Evolutionary conservation across 441 rosid species (phyloP), one percentile per base, ranked within the genome.

Genomic region (Adansonia grandidieri): DNA sequence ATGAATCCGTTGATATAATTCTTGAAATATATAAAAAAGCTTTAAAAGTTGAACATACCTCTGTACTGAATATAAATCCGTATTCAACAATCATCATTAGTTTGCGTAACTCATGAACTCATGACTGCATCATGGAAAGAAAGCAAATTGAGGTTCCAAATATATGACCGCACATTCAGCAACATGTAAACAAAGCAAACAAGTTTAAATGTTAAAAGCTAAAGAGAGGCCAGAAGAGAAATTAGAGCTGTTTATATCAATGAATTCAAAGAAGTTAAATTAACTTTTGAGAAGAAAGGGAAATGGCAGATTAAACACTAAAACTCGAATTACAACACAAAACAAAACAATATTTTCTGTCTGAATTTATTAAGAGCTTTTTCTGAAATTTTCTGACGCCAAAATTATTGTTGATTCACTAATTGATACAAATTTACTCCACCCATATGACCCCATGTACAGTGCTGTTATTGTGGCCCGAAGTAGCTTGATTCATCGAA

Each of bases 401-500:
- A 14, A 28, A 28, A 28, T 28, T 28, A 28, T 28, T 28, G 32
- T 28, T 28, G 32, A 28, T 28, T 28, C 32, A 28, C 32, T 28
- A 28, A 28, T 28, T 28, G 32, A 28, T 28, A 28, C 32, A 28
- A 28, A 28, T 28, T 28, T 28, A 28, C 32, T 28, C 32, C 1
- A 28, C 32, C 32, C 32, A 28, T 28, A 28, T 28, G 32, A 28
- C 32, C 32, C 32, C 32, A 1, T 28, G 1, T 28, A 28, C 32
- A 28, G 32, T 28, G 2, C 32, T 28, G 32, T 28, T 28, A 28
- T 28, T 28, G 32, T 28, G 32, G 32, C 32, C 82, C 78, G 20
- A 82, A 85, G 83, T 73, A 87, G 48, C 78, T 82, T 10, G 82
- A 78, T 75, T 80, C 85, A 74, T 82, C 78, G 60, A 87, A 82